Percentiles rank a stretch among this genome's conserved stretches.
phyloP scores from a whole-genome alignment of 345 rosid species.

The rapeseed (Brassica napus) region DNA sequence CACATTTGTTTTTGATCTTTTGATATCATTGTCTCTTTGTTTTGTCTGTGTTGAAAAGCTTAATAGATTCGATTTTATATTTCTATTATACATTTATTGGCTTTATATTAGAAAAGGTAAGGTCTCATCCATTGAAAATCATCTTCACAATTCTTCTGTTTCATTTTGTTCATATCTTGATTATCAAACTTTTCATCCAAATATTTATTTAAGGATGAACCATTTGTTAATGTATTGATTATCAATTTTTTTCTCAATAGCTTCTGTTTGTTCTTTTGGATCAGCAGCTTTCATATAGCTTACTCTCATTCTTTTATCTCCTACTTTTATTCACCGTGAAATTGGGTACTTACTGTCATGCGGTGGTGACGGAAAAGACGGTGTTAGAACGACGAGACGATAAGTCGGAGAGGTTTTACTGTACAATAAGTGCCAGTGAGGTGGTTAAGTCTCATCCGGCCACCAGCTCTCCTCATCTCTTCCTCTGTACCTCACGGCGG shows the following conservation, averaged over 20 bases:
- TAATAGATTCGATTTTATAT: neutral
- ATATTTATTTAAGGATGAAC: neutral
- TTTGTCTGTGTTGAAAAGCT: neutral
- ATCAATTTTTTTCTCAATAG: neutral
- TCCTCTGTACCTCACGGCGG: slow-evolving; percentile 40
- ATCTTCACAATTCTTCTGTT: neutral
- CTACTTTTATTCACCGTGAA: slow-evolving; percentile 31
- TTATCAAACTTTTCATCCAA: neutral
- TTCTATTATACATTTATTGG: neutral
- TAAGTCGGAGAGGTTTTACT: slow-evolving; percentile 27
- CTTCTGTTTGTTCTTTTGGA: neutral
- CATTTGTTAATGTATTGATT: neutral
- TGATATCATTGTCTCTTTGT: neutral
- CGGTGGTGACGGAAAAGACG: slow-evolving; percentile 36
- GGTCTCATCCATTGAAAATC: neutral
- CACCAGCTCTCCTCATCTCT: slow-evolving; percentile 41
- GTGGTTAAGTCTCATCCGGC: slow-evolving; percentile 34
- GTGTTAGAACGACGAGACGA: slow-evolving; percentile 36
- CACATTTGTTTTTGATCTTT: neutral
- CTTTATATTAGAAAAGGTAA: no score
- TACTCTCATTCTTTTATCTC: slow-evolving; percentile 21
- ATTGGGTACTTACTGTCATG: slow-evolving; percentile 36
- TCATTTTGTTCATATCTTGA: neutral
- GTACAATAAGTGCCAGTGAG: slow-evolving; percentile 27
- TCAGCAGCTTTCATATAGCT: neutral